Evolutionary conservation across 768 basidiomycete genomes (phyloP), one percentile per base, ranked within the genome.

Genomic region (Xerocomellus amylosporus): DNA sequence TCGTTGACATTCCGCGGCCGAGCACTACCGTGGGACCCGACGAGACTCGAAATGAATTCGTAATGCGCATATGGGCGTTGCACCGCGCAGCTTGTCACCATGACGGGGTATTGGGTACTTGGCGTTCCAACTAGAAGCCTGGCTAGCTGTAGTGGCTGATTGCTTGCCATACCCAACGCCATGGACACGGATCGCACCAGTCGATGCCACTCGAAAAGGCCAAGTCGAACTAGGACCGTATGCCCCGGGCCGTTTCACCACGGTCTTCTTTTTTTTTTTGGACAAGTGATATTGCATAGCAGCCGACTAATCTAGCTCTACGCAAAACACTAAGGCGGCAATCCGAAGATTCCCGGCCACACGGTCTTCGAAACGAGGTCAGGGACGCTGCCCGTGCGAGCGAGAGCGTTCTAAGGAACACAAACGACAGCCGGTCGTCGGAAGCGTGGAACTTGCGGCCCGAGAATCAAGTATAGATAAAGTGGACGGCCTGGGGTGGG

Each of bases 321-420:
- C n/a, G n/a, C n/a, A n/a, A n/a, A n/a, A n/a, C n/a, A n/a, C n/a
- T n/a, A n/a, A n/a, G n/a, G n/a, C n/a, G n/a, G n/a, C n/a, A n/a
- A n/a, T n/a, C n/a, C n/a, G n/a, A n/a, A n/a, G n/a, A n/a, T n/a
- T n/a, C n/a, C n/a, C n/a, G n/a, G n/a, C 42, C 17, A 44, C 53
- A 58, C 28, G 26, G 33, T 3, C 20, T 46, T 34, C 14, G 39
- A 22, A 61, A 61, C 46, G 53, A 59, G 61, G 57, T 14, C 61
- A 62, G 61, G 61, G 61, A 40, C n/a, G n/a, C 47, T 9, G 15
- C 9, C 20, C 51, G 61, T 59, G 61, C 57, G 61, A 62, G 57
- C 36, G 44, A 43, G 45, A 24, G 52, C n/a, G 26, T 20, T 24
- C 41, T 17, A 46, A 38, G 40, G 41, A 31, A 57, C 33, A 34